Conservation (phyloP, 345 rosid genomes). For the Melastoma malabathricum region DNA sequence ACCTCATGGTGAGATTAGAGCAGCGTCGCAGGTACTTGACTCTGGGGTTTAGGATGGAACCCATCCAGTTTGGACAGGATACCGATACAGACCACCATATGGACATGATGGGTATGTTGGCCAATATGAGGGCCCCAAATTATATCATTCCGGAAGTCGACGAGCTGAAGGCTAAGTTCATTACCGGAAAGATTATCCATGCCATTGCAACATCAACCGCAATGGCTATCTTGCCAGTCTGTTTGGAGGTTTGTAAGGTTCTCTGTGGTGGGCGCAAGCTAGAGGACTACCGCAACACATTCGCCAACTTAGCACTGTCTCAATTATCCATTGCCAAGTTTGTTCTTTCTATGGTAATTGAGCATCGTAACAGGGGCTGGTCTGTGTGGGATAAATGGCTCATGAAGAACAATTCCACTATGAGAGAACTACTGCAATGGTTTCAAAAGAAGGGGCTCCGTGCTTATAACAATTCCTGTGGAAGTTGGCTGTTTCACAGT, state of each 20-base stretch:
- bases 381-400: slow-evolving; percentile 98
- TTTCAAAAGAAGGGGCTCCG: slow-evolving; percentile 57
- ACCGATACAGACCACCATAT: slow-evolving; percentile 95
- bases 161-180: slow-evolving; percentile 95
- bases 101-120: slow-evolving; percentile 92
- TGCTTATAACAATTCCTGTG: slow-evolving; percentile 88
- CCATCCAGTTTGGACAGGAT: slow-evolving; percentile 96
- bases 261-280: slow-evolving; percentile 57
- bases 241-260: slow-evolving; percentile 93
- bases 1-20: slow-evolving; percentile 50
- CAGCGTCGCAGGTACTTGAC: slow-evolving; percentile 38
- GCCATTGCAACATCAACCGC: slow-evolving; percentile 97
- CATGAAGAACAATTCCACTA: slow-evolving; percentile 50
- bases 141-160: slow-evolving; percentile 92
- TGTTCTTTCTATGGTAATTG: slow-evolving; percentile 73
- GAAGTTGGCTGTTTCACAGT: slow-evolving; percentile 75
- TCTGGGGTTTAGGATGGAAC: slow-evolving; percentile 63
- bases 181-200: slow-evolving; percentile 96
- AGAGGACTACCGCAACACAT: slow-evolving; percentile 92
- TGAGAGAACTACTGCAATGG: slow-evolving; percentile 70
- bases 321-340: slow-evolving; percentile 95
- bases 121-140: slow-evolving; percentile 99
- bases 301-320: slow-evolving; percentile 85
- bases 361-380: slow-evolving; percentile 81
- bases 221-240: slow-evolving; percentile 91